These are phyloP conservation scores for Caloboletus firmus DNA, from an alignment of 1,284 basidiomycete species.

Conservation along the genomic window DNA sequence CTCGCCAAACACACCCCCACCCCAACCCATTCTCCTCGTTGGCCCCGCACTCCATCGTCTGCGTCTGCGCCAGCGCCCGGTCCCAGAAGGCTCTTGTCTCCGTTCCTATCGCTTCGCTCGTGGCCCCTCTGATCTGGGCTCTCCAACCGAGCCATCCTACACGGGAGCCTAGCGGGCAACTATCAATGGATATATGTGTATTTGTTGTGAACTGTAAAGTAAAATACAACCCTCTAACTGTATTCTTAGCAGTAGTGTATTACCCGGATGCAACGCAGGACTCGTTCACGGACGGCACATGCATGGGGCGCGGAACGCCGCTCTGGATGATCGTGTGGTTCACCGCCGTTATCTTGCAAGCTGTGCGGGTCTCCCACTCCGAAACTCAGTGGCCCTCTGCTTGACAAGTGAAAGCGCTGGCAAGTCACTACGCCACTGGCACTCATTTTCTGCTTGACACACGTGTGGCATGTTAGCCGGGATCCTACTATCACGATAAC, in stretches of 20 bases:
- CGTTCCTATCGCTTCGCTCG: slow-evolving; percentile 52
- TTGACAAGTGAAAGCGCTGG: background rate
- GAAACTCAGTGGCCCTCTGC: too few species aligned
- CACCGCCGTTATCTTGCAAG: too few species aligned
- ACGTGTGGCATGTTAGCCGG: background rate
- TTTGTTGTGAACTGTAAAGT: background rate
- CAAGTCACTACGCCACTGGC: background rate
- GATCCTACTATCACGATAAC: background rate
- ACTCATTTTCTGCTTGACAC: background rate
- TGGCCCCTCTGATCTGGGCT: slow-evolving; percentile 10
- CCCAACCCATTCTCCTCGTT: slow-evolving; percentile 43
- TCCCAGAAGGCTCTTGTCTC: slow-evolving; percentile 48
- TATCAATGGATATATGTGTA: background rate
- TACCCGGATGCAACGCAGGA: too few species aligned
- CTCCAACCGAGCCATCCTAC: background rate
- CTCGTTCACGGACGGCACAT: too few species aligned
- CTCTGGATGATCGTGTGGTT: too few species aligned
- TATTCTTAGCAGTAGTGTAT: slow-evolving; percentile 13
- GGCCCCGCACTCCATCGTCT: slow-evolving; percentile 44
- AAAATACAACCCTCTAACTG: slow-evolving; percentile 1
- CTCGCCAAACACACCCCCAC: slow-evolving; percentile 4
- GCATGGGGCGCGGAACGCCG: too few species aligned
- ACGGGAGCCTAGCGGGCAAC: background rate
- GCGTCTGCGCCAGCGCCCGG: slow-evolving; percentile 40
- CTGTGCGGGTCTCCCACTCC: too few species aligned